Percentiles rank a stretch among this genome's conserved stretches.
phyloP scores from a whole-genome alignment of 2,329 filamentous ascomycete genomes.

The Alternaria alternata region DNA sequence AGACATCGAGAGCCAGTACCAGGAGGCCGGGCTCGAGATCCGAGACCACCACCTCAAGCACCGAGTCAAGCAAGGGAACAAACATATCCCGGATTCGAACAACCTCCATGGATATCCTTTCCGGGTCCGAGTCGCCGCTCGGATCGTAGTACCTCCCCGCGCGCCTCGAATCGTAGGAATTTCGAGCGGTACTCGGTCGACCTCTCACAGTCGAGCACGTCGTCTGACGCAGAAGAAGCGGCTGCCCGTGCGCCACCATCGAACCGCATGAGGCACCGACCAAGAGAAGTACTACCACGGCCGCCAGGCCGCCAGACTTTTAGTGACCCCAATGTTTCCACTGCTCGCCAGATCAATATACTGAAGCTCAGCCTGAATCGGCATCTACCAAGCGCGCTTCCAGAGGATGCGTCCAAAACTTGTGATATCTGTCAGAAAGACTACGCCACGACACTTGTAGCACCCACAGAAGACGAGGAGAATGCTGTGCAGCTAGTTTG shows the following conservation, averaged over 20 bases:
- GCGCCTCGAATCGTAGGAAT: slow-evolving; percentile 43
- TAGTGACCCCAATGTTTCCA: slow-evolving; percentile 37
- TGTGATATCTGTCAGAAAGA: slow-evolving; percentile 51
- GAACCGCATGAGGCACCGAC: slow-evolving; percentile 23
- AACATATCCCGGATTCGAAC: slow-evolving; percentile 17
- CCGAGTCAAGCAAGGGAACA: slow-evolving; percentile 19
- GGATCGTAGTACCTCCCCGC: slow-evolving; percentile 38
- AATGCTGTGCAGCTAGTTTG: slow-evolving; percentile 46
- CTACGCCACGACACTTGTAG: slow-evolving; percentile 37
- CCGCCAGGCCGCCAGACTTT: slow-evolving; percentile 16
- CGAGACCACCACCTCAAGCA: slow-evolving; percentile 26
- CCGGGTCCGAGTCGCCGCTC: slow-evolving; percentile 29
- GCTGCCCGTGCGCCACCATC: slow-evolving; percentile 32
- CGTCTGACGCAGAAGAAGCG: slow-evolving; percentile 37
- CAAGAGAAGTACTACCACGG: slow-evolving; percentile 27
- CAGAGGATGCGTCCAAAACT: slow-evolving; percentile 30
- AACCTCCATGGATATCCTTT: slow-evolving; percentile 20
- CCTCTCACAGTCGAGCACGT: slow-evolving; percentile 29
- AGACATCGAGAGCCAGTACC: slow-evolving; percentile 17
- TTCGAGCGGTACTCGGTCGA: slow-evolving; percentile 43
- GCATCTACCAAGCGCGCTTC: slow-evolving; percentile 36
- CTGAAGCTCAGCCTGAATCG: slow-evolving; percentile 40
- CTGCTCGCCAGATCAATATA: slow-evolving; percentile 36
- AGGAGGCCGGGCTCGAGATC: slow-evolving; percentile 20
- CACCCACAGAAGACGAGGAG: slow-evolving; percentile 43